These are phyloP conservation scores for Mitragyna speciosa DNA, from an alignment of 257 asterid species.

Conservation along the genomic window DNA sequence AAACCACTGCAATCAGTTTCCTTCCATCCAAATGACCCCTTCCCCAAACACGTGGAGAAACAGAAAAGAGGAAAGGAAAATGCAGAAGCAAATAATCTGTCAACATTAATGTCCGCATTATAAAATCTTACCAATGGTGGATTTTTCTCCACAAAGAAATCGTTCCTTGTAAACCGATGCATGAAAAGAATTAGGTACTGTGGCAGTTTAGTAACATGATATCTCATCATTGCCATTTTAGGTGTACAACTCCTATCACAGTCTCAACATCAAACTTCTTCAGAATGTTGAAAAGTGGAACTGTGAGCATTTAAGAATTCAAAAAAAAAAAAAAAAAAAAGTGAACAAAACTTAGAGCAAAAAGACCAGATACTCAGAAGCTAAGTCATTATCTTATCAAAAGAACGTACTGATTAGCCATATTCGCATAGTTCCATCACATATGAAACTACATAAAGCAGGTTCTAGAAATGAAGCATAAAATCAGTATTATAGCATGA, in stretches of 20 bases:
- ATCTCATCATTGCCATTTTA: slow-evolving; percentile 87
- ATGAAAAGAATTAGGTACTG: slow-evolving; percentile 76
- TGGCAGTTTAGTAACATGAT: slow-evolving; percentile 85
- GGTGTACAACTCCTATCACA: slow-evolving; percentile 94
- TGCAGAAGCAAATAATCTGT: not conserved
- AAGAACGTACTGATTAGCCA: not conserved
- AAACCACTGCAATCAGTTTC: not conserved
- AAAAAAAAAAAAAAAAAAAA: too few relatives aligned
- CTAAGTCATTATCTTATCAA: not conserved
- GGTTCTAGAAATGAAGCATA: not conserved
- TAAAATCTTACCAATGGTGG: slow-evolving; percentile 80
- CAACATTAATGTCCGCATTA: not conserved
- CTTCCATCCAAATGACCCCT: not conserved
- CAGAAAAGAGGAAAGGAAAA: not conserved
- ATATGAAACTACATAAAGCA: not conserved
- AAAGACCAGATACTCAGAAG: not conserved
- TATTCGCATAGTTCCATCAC: not conserved
- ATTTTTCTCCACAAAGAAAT: slow-evolving; percentile 91
- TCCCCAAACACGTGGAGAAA: not conserved
- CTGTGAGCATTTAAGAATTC: slow-evolving; percentile 41
- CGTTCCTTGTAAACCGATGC: slow-evolving; percentile 91
- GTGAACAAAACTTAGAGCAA: not conserved
- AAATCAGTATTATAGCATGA: not conserved
- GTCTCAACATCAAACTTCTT: slow-evolving; percentile 95
- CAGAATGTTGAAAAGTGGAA: slow-evolving; percentile 92